Percentiles rank a stretch among this genome's conserved stretches.
Evolutionary conservation across 2,329 filamentous ascomycete species (phyloP).

Genomic region (Davidsoniella virescens): DNA sequence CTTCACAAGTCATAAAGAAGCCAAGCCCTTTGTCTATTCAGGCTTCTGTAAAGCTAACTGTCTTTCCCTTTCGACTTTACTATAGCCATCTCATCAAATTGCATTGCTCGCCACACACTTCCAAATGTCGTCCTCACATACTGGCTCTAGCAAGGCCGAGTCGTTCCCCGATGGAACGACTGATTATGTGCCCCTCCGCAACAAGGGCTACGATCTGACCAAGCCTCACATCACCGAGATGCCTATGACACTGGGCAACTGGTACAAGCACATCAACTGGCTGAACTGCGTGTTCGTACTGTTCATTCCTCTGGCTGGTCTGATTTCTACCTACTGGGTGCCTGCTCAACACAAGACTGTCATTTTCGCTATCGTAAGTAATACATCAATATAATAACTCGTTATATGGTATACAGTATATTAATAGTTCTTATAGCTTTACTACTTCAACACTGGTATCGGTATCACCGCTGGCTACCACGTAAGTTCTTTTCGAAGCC

Average conservation of each 20-base stretch:
- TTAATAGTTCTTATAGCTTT: slow-evolving; percentile 2
- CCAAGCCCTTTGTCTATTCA: neutral
- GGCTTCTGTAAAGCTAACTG: no score
- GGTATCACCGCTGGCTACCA: slow-evolving; percentile 56
- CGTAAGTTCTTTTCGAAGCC: slow-evolving; percentile 1
- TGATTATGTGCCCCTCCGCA: slow-evolving; percentile 36
- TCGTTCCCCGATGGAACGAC: slow-evolving; percentile 36
- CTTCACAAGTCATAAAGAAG: neutral
- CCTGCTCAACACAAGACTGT: slow-evolving; percentile 56
- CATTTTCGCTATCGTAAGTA: slow-evolving; percentile 43
- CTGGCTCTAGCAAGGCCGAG: slow-evolving; percentile 23
- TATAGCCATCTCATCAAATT: neutral
- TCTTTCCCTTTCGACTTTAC: neutral
- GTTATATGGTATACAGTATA: neutral
- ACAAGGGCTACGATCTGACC: slow-evolving; percentile 33
- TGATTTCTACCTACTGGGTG: slow-evolving; percentile 62
- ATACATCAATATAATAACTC: neutral
- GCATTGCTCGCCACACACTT: slow-evolving; percentile 1
- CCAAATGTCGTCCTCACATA: slow-evolving; percentile 20
- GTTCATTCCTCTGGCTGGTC: slow-evolving; percentile 56
- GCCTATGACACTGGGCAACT: slow-evolving; percentile 66
- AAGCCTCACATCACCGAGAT: slow-evolving; percentile 78
- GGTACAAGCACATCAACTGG: slow-evolving; percentile 91
- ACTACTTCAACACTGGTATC: slow-evolving; percentile 73
- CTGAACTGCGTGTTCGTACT: slow-evolving; percentile 72